A percentile compares a stretch with the other conserved stretches of the same genome.
phyloP scores from a whole-genome alignment of 208 protist species.

The Novymonas esmeraldas region DNA sequence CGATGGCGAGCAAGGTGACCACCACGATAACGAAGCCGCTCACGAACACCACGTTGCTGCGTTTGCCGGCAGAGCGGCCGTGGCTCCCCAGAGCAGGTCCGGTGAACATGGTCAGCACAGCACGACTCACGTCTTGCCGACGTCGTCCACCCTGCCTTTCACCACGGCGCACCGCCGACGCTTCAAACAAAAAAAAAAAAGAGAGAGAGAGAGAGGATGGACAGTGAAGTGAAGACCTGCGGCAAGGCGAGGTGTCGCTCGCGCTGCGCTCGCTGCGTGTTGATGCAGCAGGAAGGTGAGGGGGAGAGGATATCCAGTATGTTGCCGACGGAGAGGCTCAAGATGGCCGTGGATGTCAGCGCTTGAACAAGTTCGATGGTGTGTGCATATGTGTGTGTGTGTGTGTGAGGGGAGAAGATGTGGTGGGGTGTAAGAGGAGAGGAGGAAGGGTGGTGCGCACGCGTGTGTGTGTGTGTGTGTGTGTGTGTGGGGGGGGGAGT shows the following conservation, averaged over 20 bases:
- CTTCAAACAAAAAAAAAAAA: too few relatives aligned
- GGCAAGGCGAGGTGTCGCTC: neutral
- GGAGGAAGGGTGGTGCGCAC: too few relatives aligned
- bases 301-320: neutral
- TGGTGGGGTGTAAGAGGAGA: neutral
- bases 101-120: neutral
- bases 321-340: neutral
- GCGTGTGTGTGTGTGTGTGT: neutral
- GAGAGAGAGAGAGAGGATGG: neutral
- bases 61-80: neutral
- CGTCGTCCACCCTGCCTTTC: too few relatives aligned
- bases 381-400: neutral
- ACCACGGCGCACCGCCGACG: too few relatives aligned
- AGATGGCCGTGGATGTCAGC: too few relatives aligned
- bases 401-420: neutral
- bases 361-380: too few relatives aligned
- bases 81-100: neutral
- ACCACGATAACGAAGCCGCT: slow-evolving; percentile 12
- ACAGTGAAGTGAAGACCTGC: neutral
- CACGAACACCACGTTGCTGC: slow-evolving; percentile 5
- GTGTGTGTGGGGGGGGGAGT: neutral
- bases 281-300: neutral
- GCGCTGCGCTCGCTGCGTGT: neutral
- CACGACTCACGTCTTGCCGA: too few relatives aligned
- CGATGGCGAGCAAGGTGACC: slow-evolving; percentile 12